These are phyloP conservation scores for Cutaneotrichosporon dermatis DNA, from an alignment of 1,284 basidiomycete species.

Conservation along the genomic window DNA sequence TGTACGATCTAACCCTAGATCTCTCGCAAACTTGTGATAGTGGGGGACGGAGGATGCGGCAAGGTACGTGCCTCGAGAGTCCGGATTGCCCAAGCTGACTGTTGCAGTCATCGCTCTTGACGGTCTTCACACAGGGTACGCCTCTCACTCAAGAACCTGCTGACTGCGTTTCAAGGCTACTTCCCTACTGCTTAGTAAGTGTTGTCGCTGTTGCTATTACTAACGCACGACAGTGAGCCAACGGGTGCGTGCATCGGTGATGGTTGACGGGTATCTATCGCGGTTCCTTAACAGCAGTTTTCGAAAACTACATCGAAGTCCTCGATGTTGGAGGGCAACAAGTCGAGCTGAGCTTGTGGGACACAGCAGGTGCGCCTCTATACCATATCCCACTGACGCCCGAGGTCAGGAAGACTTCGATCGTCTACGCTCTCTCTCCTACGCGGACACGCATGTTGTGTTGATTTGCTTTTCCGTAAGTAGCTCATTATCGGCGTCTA, in stretches of 20 bases:
- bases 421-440: conserved; percentile 79
- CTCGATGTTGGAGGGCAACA: conserved; percentile 72
- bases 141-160: conserved; percentile 12
- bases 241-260: conserved; percentile 52
- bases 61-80: conserved; percentile 42
- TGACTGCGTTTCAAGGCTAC: conserved; percentile 26
- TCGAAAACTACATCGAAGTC: conserved; percentile 89
- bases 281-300: conserved; percentile 49
- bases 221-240: conserved; percentile 61
- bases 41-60: conserved; percentile 90
- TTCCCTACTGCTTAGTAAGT: conserved; percentile 44
- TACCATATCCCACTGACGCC: background rate
- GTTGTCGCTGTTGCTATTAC: background rate
- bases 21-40: conserved; percentile 64
- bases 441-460: conserved; percentile 90
- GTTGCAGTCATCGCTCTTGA: conserved; percentile 65
- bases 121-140: conserved; percentile 48
- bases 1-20: background rate
- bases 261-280: conserved; percentile 11
- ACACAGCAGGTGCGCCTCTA: conserved; percentile 72
- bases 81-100: background rate
- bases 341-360: conserved; percentile 90
- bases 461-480: conserved; percentile 89
- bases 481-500: background rate
- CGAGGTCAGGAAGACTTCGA: conserved; percentile 95